A percentile compares a stretch with the other conserved stretches of the same genome.
phyloP scores from a whole-genome alignment of 108 stramenopile genomes.

The Skeletonema menzelii region DNA sequence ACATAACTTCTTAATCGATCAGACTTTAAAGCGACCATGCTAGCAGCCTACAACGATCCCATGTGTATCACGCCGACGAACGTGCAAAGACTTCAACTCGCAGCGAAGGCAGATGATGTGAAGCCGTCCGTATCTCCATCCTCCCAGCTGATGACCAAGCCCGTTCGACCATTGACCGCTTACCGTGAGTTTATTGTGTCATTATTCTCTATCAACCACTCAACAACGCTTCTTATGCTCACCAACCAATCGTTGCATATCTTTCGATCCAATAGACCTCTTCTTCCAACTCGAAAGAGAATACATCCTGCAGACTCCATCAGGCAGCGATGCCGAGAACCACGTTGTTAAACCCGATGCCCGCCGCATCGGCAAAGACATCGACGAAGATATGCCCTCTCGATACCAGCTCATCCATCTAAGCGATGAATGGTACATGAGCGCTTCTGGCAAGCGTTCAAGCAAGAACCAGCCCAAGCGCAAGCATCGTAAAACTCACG shows the following conservation, averaged over 20 bases:
- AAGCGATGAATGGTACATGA: conserved; percentile 15
- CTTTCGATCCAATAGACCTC: not conserved
- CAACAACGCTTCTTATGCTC: too few relatives aligned
- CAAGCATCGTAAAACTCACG: conserved; percentile 64
- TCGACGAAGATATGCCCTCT: conserved; percentile 20
- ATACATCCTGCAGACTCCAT: not conserved
- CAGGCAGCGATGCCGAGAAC: not conserved
- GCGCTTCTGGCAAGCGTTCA: conserved; percentile 11
- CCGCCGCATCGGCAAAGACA: conserved; percentile 9
- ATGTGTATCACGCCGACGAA: not conserved
- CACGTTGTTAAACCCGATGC: not conserved
- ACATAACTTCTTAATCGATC: too few relatives aligned
- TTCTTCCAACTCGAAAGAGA: not conserved
- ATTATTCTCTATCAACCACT: too few relatives aligned
- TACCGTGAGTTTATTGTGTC: not conserved
- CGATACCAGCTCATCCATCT: conserved; percentile 28
- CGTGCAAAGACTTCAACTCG: too few relatives aligned
- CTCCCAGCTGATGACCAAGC: not conserved
- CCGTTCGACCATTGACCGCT: not conserved
- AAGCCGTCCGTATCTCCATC: not conserved
- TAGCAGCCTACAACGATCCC: not conserved
- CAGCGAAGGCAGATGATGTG: too few relatives aligned
- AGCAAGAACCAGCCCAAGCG: conserved; percentile 3
- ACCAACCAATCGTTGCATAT: too few relatives aligned
- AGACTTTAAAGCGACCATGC: too few relatives aligned